Base-by-base conservation (phyloP, 169 alveolate species). In the Babesia sp. region DNA sequence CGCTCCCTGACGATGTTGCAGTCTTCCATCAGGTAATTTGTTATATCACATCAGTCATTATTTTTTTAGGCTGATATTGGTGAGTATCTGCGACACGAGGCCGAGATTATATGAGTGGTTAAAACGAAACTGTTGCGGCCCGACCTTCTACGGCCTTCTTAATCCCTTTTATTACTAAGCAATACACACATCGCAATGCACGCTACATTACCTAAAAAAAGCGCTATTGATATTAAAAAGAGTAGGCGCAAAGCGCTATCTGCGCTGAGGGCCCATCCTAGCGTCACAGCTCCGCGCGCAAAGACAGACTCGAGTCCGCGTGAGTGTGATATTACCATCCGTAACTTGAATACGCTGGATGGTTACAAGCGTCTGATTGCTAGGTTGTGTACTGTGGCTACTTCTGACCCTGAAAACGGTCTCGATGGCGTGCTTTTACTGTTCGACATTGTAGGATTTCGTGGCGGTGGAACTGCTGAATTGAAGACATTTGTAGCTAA, bases 1-100 rank as follows among this genome's bases (percentile, higher is more conserved):
- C 89, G 51, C 79, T 71, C 3, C 89, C 89, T 22, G 89, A 81
- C 33, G 89, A 81, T 46, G 70, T 81, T 39, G 89, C 89, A 39
- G 84, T 81, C 39, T 60, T 81, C 36, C 82, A 81, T 72, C 89
- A 81, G 73, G 87, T 79, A 50, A 3, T 59, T 6, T 16, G 26
- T 3, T 26, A 0, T 1, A 11, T 34, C 50, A 28, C 22, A 29
- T 28, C 7, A 1, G 5, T 6, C 33, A 58, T 22, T 50, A 18
- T 33, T 37, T 1, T 5, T 0, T 5, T 51, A 79, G 87, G 89
- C 89, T 34, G 89, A 81, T 64, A 81, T 81, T 33, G 89, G 89
- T 8, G 84, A 81, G 29, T 81, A 81, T 42, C 58, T 81, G 26
- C 63, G 89, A 0, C 86, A 81, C 79, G 89, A 81, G 42, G 73